phyloP scores from a whole-genome alignment of 2,329 filamentous ascomycete species.

The Clarireedia sp. region DNA sequence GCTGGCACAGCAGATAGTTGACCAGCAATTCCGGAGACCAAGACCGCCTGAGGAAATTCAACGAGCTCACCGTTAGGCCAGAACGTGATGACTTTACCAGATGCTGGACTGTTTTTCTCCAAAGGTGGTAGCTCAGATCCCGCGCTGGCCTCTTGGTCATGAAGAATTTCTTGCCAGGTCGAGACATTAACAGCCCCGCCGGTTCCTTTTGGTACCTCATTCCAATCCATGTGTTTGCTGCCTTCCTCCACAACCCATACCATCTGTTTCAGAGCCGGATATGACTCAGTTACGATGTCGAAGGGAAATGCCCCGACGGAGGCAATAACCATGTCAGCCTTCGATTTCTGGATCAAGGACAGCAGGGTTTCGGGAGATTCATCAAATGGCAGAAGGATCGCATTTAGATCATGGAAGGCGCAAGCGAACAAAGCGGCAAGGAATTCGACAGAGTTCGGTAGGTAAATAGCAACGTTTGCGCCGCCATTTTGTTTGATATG shows the following conservation, averaged over 20 bases:
- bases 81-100: constrained; percentile 56
- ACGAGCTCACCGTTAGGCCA: constrained; percentile 66
- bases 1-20: constrained; percentile 70
- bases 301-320: constrained; percentile 83
- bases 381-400: constrained; percentile 80
- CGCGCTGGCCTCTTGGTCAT: constrained; percentile 54
- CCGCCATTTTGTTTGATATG: constrained; percentile 64
- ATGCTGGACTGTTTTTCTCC: constrained; percentile 41
- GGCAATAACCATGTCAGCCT: constrained; percentile 75
- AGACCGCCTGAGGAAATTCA: constrained; percentile 71
- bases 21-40: constrained; percentile 79
- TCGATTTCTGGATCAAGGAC: constrained; percentile 62
- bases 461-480: constrained; percentile 76
- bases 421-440: constrained; percentile 77
- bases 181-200: constrained; percentile 68
- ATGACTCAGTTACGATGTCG: constrained; percentile 59
- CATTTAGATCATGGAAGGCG: constrained; percentile 72
- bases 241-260: constrained; percentile 92
- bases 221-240: constrained; percentile 92
- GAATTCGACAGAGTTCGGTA: constrained; percentile 89
- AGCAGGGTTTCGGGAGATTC: constrained; percentile 61
- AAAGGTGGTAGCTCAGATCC: constrained; percentile 57
- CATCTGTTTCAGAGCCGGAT: constrained; percentile 64
- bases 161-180: constrained; percentile 89
- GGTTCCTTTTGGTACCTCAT: constrained; percentile 71